phyloP scores from a whole-genome alignment of 108 stramenopile species.

The Nannochloropsis oceanica region DNA sequence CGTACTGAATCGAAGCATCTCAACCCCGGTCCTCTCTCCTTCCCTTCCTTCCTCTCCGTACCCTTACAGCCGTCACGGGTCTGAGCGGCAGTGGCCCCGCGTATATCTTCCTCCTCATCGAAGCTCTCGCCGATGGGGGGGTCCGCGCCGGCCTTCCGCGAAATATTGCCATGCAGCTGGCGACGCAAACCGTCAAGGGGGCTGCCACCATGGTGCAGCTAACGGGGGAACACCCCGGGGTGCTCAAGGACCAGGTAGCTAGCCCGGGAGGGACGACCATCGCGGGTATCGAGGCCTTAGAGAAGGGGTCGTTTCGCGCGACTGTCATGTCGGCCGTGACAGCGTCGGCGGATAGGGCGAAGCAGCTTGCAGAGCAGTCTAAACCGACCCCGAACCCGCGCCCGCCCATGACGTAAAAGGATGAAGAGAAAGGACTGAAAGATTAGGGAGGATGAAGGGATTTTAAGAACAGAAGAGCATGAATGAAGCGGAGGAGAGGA shows the following conservation, averaged over 20 bases:
- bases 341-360: slow-evolving; percentile 11
- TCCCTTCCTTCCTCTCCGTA: background rate
- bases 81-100: slow-evolving; percentile 86
- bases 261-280: slow-evolving; percentile 89
- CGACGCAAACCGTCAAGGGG: slow-evolving; percentile 86
- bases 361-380: background rate
- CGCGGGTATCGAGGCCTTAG: slow-evolving; percentile 75
- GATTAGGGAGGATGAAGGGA: no score
- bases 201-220: slow-evolving; percentile 84
- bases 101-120: slow-evolving; percentile 82
- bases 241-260: slow-evolving; percentile 70
- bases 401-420: background rate
- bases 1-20: no score
- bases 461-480: no score
- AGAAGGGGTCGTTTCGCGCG: slow-evolving; percentile 47
- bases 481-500: no score
- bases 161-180: slow-evolving; percentile 60
- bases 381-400: background rate
- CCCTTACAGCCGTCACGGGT: slow-evolving; percentile 67
- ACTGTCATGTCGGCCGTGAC: slow-evolving; percentile 34
- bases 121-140: slow-evolving; percentile 88
- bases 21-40: no score
- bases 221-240: slow-evolving; percentile 71
- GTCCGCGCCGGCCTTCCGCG: slow-evolving; percentile 76
- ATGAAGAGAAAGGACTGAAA: no score